Evolutionary conservation across 2,329 filamentous ascomycete species (phyloP).

Genomic region (Didymellaceae sp.): DNA sequence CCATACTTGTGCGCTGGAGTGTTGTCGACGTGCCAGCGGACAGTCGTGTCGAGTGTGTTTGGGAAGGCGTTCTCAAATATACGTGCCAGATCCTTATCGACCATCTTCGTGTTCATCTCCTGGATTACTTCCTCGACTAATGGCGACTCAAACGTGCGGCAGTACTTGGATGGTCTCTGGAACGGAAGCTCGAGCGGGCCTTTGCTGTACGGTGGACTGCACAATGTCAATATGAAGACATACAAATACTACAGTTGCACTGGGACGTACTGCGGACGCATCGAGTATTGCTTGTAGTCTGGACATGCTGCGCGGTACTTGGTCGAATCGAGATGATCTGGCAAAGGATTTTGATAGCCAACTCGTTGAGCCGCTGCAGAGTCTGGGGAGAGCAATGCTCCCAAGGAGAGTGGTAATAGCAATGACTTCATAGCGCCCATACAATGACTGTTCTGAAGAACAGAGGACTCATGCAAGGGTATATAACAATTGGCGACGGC

Average conservation of each 20-base stretch:
- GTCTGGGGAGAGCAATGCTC: constrained; percentile 16
- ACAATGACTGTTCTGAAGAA: background rate
- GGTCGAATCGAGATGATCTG: constrained; percentile 37
- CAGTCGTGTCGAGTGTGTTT: constrained; percentile 87
- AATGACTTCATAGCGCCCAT: constrained; percentile 24
- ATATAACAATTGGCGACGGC: background rate
- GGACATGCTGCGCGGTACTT: constrained; percentile 63
- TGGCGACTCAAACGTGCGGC: constrained; percentile 87
- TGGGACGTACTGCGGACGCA: constrained; percentile 61
- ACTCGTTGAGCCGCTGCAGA: constrained; percentile 19
- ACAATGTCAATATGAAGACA: background rate
- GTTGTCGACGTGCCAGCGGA: constrained; percentile 82
- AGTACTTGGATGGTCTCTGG: constrained; percentile 80
- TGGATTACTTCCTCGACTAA: constrained; percentile 87
- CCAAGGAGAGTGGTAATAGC: constrained; percentile 15
- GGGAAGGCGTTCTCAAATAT: constrained; percentile 96
- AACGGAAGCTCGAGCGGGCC: constrained; percentile 83
- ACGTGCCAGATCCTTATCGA: constrained; percentile 85
- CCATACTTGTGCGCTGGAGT: constrained; percentile 51
- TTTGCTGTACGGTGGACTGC: constrained; percentile 76
- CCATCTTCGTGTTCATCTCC: constrained; percentile 79
- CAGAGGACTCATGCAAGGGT: background rate
- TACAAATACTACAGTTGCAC: too few species aligned
- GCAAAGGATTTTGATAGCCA: constrained; percentile 44
- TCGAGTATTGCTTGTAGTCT: constrained; percentile 69